Percentiles rank a stretch among this genome's conserved stretches.
Evolutionary conservation across 768 basidiomycete genomes (phyloP).

Genomic region (Chiua virens): DNA sequence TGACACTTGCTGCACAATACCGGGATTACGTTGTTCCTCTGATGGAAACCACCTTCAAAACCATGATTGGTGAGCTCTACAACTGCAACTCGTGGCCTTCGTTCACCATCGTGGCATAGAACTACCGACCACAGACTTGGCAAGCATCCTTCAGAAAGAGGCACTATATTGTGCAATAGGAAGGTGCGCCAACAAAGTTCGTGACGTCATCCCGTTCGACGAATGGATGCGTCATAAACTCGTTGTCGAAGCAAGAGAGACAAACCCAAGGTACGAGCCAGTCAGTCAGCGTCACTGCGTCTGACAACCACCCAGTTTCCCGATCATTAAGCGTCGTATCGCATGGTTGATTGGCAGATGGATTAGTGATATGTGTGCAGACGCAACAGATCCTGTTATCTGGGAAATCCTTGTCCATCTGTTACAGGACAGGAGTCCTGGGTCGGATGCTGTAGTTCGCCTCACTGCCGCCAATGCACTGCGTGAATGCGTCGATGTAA

Average conservation of each 20-base stretch:
- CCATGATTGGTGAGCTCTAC: conserved; percentile 50
- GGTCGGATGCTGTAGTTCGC: conserved; percentile 83
- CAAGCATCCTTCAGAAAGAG: conserved; percentile 73
- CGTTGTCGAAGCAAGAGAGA: conserved; percentile 54
- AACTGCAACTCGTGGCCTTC: background rate
- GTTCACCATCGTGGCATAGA: conserved; percentile 23
- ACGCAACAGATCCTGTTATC: conserved; percentile 58
- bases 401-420: conserved; percentile 85
- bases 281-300: conserved; percentile 2
- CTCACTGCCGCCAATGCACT: conserved; percentile 81
- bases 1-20: conserved; percentile 74
- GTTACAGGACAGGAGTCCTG: conserved; percentile 62
- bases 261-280: conserved; percentile 53
- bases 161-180: conserved; percentile 88
- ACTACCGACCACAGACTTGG: conserved; percentile 52
- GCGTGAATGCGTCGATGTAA: conserved; percentile 81
- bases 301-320: conserved; percentile 53
- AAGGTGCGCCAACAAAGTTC: conserved; percentile 68
- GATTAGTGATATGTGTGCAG: conserved; percentile 66
- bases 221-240: conserved; percentile 68
- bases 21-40: conserved; percentile 66
- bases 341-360: conserved; percentile 94
- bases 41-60: conserved; percentile 57
- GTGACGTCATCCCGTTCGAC: conserved; percentile 63
- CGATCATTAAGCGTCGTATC: conserved; percentile 91